These are phyloP conservation scores for Dendrobium chrysotoxum DNA, from an alignment of 106 monocot genomes.

Conservation along the genomic window DNA sequence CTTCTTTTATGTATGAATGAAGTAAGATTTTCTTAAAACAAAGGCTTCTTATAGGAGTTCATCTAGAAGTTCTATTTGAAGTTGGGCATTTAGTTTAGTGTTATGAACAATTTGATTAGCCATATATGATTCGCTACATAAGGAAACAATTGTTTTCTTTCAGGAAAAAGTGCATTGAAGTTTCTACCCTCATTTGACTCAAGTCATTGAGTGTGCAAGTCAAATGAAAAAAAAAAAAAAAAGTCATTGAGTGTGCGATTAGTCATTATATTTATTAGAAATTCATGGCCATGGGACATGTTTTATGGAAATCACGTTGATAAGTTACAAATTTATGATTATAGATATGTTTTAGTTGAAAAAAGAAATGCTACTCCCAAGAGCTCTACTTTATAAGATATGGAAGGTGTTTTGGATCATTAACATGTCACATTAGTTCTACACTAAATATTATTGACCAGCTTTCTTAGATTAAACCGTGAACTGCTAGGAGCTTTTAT, in stretches of 20 bases:
- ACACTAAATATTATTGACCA: not conserved
- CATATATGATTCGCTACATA: not conserved
- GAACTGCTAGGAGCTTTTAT: not conserved
- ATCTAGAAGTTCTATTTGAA: not conserved
- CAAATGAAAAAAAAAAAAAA: too few species aligned
- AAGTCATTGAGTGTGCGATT: not conserved
- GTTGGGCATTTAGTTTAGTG: not conserved
- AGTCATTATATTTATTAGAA: not conserved
- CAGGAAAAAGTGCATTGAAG: not conserved
- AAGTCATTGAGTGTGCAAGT: not conserved
- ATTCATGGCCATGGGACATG: not conserved
- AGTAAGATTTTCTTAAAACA: not conserved
- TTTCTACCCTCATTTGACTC: not conserved
- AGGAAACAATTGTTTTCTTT: not conserved
- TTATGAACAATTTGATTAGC: not conserved
- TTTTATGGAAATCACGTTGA: not conserved
- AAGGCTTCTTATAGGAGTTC: not conserved
- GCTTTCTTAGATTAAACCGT: not conserved
- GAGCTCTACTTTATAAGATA: not conserved
- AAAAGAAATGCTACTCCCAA: not conserved
- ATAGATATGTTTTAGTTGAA: not conserved
- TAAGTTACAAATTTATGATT: not conserved
- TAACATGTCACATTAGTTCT: not conserved
- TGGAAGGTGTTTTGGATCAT: not conserved
- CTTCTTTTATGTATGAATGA: not conserved